Conservation (phyloP, 1,284 basidiomycete genomes). For the Rhodotorula sp. region DNA sequence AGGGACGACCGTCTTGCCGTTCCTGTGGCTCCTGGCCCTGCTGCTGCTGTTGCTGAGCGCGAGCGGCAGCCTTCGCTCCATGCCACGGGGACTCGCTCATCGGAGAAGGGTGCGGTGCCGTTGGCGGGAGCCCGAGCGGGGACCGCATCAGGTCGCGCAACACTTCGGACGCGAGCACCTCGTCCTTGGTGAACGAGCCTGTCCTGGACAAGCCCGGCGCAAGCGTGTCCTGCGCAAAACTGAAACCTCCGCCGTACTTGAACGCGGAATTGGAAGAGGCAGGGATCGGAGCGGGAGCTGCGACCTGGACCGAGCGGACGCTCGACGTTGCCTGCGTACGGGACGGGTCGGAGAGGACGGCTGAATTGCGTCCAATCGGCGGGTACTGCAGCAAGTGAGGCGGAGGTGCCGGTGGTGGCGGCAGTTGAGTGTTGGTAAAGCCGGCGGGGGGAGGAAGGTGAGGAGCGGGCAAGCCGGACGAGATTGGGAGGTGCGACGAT, state of each 20-base stretch:
- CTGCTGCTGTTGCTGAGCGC: neutral
- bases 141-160: constrained; percentile 23
- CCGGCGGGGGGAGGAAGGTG: neutral
- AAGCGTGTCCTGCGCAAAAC: constrained; percentile 13
- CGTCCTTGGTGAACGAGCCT: constrained; percentile 34
- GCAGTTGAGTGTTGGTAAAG: neutral
- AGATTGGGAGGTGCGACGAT: neutral
- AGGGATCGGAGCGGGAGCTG: neutral
- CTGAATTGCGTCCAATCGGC: no score
- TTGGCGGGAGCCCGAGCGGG: neutral
- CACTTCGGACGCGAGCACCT: constrained; percentile 41
- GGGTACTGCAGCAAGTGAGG: no score
- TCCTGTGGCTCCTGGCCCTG: neutral
- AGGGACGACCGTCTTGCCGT: neutral
- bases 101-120: neutral
- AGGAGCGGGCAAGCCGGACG: no score
- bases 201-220: constrained; percentile 17
- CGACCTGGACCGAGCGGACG: neutral
- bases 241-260: neutral
- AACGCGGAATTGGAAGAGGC: constrained; percentile 11
- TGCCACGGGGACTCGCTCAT: neutral
- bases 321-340: no score
- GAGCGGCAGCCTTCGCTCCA: neutral
- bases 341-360: no score
- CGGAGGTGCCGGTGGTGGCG: no score